Evolutionary conservation across 345 rosid species (phyloP), one percentile per base, ranked within the genome.

Genomic region (Eutrema yunnanense): DNA sequence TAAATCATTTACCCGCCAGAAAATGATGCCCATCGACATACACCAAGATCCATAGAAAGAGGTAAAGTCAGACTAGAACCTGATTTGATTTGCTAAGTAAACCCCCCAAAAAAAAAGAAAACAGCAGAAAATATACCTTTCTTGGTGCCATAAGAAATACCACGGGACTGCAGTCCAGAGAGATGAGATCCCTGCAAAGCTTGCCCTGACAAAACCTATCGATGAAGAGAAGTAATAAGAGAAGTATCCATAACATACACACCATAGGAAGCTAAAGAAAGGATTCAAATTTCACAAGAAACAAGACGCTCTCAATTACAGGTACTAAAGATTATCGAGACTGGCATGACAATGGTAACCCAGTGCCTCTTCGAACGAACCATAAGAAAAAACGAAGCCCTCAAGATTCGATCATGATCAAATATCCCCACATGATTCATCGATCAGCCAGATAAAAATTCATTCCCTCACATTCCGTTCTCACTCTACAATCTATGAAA

Each of bases 171-270:
- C 60, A 84, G 36, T 13, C 78, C 80, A 77, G 82, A 77, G 32
- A 80, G 63, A 41, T 80, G 80, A 34, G 83, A 86, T 19, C 84
- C 86, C 73, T 69, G 88, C 65, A 88, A 73, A 5, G 72, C 84
- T 65, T 83, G 84, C 61, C 89, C 84, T 6, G 92, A 80, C 16
- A 86, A 74, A 79, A 81, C 94, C 94, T 86, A 76, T 26, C 34
- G 3, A 52, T 48, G 43, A 38, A 42, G 59, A 43, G 37, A 44
- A 9, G 48, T 56, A 27, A 36, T 19, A 12, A 50, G 44, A 52
- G 7, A n/a, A 19, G 38, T 6, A 19, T 49, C 8, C 41, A 62
- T 38, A 36, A 29, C 63, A 54, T 46, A 54, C 46, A 37, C 52
- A 46, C 41, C 49, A 43, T 6, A 66, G 11, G 2, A 65, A 62